These are phyloP conservation scores for Sutorius eximius DNA, from an alignment of 1,284 basidiomycete species.

Conservation along the genomic window DNA sequence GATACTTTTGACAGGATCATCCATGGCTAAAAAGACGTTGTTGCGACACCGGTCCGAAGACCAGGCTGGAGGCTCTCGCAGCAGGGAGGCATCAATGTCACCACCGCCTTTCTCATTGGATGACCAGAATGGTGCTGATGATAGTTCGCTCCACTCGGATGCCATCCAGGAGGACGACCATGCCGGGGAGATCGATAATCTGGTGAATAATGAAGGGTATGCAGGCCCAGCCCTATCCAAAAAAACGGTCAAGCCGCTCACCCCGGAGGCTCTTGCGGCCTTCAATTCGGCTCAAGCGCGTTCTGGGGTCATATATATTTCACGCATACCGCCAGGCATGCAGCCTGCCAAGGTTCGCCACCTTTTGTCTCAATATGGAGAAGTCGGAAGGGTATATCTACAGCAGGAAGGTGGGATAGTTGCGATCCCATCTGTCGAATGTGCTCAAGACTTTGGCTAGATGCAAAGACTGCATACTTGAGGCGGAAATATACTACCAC, in stretches of 20 bases:
- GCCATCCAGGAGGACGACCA: conserved; percentile 4
- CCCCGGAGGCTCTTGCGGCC: conserved; percentile 66
- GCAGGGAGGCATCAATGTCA: not conserved
- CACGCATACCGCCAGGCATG: conserved; percentile 98
- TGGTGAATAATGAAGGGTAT: conserved; percentile 60
- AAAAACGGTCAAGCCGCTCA: conserved; percentile 67
- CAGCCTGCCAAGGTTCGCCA: conserved; percentile 95
- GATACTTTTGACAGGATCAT: not conserved
- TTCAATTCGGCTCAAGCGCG: conserved; percentile 69
- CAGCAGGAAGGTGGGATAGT: conserved; percentile 75
- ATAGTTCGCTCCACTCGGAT: not conserved
- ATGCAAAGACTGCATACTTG: conserved; percentile 76
- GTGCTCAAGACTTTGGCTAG: conserved; percentile 40
- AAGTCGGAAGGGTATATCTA: conserved; percentile 83
- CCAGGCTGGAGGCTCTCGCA: not conserved
- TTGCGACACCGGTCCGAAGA: not conserved
- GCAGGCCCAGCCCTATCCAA: conserved; percentile 42
- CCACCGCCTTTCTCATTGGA: not conserved
- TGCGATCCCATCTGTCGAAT: not conserved
- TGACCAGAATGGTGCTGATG: not conserved
- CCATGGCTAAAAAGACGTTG: conserved; percentile 9
- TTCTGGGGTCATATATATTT: conserved; percentile 92
- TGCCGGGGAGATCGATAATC: conserved; percentile 30
- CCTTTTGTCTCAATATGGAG: conserved; percentile 83
- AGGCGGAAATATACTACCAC: conserved; percentile 77